Conservation (phyloP, 768 basidiomycete genomes). For the Hygrocybe punicea region DNA sequence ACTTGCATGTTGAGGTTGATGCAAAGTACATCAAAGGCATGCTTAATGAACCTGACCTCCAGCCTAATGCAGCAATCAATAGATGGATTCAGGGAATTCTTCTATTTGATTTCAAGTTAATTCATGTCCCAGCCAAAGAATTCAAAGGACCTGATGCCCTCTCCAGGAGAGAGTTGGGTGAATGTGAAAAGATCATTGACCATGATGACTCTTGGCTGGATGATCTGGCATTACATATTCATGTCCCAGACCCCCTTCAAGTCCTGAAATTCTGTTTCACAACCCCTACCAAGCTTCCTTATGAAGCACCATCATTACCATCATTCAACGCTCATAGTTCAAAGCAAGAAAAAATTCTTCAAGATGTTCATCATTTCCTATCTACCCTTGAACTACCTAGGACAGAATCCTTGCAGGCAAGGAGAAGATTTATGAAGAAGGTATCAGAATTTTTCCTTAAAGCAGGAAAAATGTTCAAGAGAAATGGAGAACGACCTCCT, state of each 20-base stretch:
- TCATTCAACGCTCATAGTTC: not conserved
- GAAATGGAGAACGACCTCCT: constrained; percentile 4
- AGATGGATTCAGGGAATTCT: too few species aligned
- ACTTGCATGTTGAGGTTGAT: constrained; percentile 32
- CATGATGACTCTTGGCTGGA: constrained; percentile 26
- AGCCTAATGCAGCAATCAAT: too few species aligned
- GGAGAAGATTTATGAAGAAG: too few species aligned
- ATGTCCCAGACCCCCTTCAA: not conserved
- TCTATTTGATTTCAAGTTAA: too few species aligned
- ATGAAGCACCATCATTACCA: not conserved
- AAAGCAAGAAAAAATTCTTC: not conserved
- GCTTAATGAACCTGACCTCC: too few species aligned
- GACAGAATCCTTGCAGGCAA: not conserved
- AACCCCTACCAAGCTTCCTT: not conserved
- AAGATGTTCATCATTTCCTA: constrained; percentile 13
- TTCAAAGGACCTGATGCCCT: constrained; percentile 36
- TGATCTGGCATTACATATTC: constrained; percentile 1
- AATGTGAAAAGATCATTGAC: constrained; percentile 18
- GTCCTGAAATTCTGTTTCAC: not conserved
- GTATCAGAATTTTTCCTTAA: constrained; percentile 12
- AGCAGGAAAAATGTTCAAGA: constrained; percentile 10
- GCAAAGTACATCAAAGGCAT: constrained; percentile 35
- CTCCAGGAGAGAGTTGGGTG: constrained; percentile 20
- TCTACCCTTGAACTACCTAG: constrained; percentile 10
- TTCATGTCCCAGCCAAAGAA: too few species aligned